Conservation (phyloP, 129 eudicot species). For the Tagetes erecta region DNA sequence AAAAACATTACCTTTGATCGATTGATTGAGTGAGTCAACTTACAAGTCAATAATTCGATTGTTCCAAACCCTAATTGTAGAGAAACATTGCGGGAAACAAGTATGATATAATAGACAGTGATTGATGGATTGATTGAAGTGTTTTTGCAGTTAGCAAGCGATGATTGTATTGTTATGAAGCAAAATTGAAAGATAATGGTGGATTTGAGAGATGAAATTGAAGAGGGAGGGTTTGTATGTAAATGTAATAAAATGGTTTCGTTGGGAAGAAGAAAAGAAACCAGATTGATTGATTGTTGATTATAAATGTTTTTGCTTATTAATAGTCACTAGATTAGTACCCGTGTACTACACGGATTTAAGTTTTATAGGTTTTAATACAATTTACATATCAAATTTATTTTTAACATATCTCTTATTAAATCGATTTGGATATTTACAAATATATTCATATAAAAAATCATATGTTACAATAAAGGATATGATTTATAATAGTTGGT, state of each 20-base stretch:
- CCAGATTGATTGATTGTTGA: not conserved
- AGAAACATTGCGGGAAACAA: too few species aligned
- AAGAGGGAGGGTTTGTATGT: conserved; percentile 13
- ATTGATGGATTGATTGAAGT: conserved; percentile 9
- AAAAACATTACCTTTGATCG: conserved; percentile 56
- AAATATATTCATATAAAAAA: too few species aligned
- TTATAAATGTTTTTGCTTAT: too few species aligned
- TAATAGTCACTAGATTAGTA: too few species aligned
- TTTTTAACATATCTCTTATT: too few species aligned
- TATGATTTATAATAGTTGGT: too few species aligned
- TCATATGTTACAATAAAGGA: too few species aligned
- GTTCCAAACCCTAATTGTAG: conserved; percentile 13
- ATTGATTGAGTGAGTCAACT: conserved; percentile 21
- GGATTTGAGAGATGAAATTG: conserved; percentile 8
- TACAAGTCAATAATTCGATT: conserved; percentile 12
- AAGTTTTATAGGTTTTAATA: too few species aligned
- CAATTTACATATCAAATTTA: too few species aligned
- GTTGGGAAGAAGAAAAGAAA: conserved; percentile 30
- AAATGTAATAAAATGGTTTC: not conserved
- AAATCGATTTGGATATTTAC: too few species aligned
- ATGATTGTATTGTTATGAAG: conserved; percentile 1
- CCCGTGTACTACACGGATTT: too few species aligned
- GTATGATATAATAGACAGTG: too few species aligned
- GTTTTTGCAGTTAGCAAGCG: conserved; percentile 17
- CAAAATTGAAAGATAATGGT: conserved; percentile 6